These are phyloP conservation scores for Diaporthe sp. DNA, from an alignment of 2,329 filamentous ascomycete genomes.

Conservation along the genomic window DNA sequence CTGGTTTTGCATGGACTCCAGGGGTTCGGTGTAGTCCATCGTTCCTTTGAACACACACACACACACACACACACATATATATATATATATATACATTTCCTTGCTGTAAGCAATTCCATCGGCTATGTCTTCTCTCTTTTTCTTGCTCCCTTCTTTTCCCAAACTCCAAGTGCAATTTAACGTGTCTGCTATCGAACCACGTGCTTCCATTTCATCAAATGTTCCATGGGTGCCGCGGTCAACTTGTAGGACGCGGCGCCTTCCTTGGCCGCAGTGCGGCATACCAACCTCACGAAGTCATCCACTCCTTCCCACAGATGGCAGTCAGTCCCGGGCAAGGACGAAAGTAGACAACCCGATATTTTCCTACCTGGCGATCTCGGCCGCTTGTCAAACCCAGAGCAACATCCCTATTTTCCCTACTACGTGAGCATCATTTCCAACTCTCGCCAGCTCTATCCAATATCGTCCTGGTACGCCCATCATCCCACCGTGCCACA, in stretches of 20 bases:
- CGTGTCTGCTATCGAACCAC: not conserved
- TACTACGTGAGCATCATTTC: not conserved
- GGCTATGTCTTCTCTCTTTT: not conserved
- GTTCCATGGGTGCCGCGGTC: not conserved
- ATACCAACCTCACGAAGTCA: not conserved
- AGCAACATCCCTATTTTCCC: not conserved
- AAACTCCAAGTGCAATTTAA: not conserved
- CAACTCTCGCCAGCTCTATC: constrained; percentile 1
- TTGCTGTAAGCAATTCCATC: not conserved
- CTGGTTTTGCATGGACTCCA: not conserved
- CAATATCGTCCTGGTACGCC: constrained; percentile 1
- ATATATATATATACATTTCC: too few relatives aligned
- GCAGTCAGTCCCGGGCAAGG: not conserved
- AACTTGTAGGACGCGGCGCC: not conserved
- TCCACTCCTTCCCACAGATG: not conserved
- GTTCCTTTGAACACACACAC: too few relatives aligned
- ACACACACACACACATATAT: too few relatives aligned
- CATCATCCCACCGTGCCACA: not conserved
- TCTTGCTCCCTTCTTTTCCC: too few relatives aligned
- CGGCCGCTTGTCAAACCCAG: not conserved
- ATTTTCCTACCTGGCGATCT: not conserved
- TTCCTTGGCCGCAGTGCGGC: not conserved
- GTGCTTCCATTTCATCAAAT: not conserved
- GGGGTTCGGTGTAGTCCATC: not conserved
- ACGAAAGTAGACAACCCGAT: not conserved